Percentiles rank a stretch among this genome's conserved stretches.
Evolutionary conservation across 257 asterid genomes (phyloP).

Genomic region (Lycium ferocissimum): DNA sequence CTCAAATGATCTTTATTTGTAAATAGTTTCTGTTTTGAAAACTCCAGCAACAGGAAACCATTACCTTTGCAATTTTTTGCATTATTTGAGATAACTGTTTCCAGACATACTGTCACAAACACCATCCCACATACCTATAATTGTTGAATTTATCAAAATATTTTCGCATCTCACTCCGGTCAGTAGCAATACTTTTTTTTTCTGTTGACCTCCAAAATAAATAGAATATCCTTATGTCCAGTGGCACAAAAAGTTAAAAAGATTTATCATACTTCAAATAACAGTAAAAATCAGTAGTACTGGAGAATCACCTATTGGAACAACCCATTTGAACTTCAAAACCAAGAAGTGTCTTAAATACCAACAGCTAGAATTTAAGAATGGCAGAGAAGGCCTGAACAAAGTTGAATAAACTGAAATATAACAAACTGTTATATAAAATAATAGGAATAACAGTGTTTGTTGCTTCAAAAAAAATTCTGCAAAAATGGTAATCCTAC

Average conservation of each 20-base stretch:
- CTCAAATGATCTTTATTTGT: not conserved
- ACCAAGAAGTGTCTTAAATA: not conserved
- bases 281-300: no score
- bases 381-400: not conserved
- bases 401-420: not conserved
- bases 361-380: not conserved
- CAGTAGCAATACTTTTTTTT: constrained; percentile 33
- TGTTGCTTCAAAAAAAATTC: no score
- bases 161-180: no score
- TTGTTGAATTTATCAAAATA: no score
- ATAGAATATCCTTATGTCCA: not conserved
- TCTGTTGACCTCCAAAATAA: constrained; percentile 26
- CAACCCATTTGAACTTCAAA: not conserved
- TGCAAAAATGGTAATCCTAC: no score
- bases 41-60: constrained; percentile 21
- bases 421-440: no score
- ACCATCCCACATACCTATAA: constrained; percentile 82
- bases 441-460: no score
- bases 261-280: no score
- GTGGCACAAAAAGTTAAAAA: no score
- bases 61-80: constrained; percentile 83
- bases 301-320: not conserved
- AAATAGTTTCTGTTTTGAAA: no score
- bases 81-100: constrained; percentile 87
- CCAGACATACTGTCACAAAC: constrained; percentile 85